These are phyloP conservation scores for Leccinum arenicola DNA, from an alignment of 768 basidiomycete genomes.

Conservation along the genomic window DNA sequence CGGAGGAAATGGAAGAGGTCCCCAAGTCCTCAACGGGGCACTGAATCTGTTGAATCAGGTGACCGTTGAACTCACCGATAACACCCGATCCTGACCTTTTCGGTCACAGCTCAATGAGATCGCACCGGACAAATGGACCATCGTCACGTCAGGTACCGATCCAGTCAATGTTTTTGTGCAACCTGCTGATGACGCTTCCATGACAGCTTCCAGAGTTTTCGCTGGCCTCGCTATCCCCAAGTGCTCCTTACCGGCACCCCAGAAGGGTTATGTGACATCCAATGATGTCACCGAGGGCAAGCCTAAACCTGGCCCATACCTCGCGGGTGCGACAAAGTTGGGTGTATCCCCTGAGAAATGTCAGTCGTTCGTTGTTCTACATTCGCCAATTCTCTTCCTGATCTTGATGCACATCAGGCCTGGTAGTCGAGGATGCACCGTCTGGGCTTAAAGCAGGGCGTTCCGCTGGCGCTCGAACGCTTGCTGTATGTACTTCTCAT, in stretches of 20 bases:
- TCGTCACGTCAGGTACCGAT: conserved; percentile 69
- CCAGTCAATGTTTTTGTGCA: not conserved
- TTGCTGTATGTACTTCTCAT: conserved; percentile 86
- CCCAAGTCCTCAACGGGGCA: conserved; percentile 67
- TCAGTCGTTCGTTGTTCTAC: conserved; percentile 25
- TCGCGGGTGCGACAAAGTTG: conserved; percentile 62
- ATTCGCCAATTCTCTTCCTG: not conserved
- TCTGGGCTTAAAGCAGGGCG: conserved; percentile 75
- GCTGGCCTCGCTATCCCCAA: conserved; percentile 63
- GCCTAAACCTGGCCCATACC: conserved; percentile 87
- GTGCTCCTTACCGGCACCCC: conserved; percentile 58
- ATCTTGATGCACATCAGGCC: conserved; percentile 41
- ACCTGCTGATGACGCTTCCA: conserved; percentile 1
- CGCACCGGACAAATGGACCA: conserved; percentile 59
- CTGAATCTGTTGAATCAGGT: conserved; percentile 55
- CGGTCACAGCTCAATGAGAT: conserved; percentile 22
- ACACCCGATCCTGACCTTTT: not conserved
- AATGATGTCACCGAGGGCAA: conserved; percentile 67
- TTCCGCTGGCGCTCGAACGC: conserved; percentile 69
- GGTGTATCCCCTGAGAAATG: conserved; percentile 57
- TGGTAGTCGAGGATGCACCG: conserved; percentile 90
- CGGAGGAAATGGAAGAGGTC: conserved; percentile 40
- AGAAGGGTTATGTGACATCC: conserved; percentile 65
- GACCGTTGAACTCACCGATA: not conserved
- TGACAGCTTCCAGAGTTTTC: conserved; percentile 69